Base-by-base conservation (phyloP, 2,329 filamentous ascomycete species). In the Trichoderma sp. region DNA sequence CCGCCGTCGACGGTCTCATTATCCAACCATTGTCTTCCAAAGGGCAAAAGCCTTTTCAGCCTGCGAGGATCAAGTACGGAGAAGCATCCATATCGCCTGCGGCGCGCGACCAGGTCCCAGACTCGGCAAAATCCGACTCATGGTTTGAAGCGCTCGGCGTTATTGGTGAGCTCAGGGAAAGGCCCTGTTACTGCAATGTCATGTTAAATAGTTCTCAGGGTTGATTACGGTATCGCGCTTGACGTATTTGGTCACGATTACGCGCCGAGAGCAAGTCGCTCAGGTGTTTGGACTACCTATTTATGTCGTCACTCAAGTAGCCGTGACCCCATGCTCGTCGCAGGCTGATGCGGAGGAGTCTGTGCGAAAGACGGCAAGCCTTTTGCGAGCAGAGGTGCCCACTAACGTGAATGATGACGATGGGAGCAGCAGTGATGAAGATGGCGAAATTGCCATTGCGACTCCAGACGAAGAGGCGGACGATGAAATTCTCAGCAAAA, bases 301-400 rank as follows among this genome's bases (percentile, higher is more conserved):
- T 68, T 99, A 96, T 79, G 90, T 93, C 49, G 88, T 97, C 70
- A 96, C 92, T 55, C 93, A 96, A 74, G 92, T 98, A 37, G 91
- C 93, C 7, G 83, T 98, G n/a, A 97, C 97, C 6, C 96, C 96
- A 0, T 89, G 96, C 65, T 88, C 90, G 2, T 95, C 92, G 6
- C 90, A 91, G 75, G 78, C 80, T 52, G 93, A 96, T 55, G 94
- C 95, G 5, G 85, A 88, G 71, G 86, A 87, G 33, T 91, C 93
- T 10, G 91, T 98, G 70, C 79, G 82, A 3, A 86, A 87, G 68
- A 92, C 92, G 0, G 80, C 82, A 1, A 73, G 73, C 8, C 79
- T 83, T 24, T 74, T 87, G 21, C 79, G 79, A 47, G 77, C 78
- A 16, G 77, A 76, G 16, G 72, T 75, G 49, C 74, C 83, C 77